Evolutionary conservation across 2,329 filamentous ascomycete species (phyloP), one percentile per base, ranked within the genome.

Genomic region (Decorospora gaudefroyi): DNA sequence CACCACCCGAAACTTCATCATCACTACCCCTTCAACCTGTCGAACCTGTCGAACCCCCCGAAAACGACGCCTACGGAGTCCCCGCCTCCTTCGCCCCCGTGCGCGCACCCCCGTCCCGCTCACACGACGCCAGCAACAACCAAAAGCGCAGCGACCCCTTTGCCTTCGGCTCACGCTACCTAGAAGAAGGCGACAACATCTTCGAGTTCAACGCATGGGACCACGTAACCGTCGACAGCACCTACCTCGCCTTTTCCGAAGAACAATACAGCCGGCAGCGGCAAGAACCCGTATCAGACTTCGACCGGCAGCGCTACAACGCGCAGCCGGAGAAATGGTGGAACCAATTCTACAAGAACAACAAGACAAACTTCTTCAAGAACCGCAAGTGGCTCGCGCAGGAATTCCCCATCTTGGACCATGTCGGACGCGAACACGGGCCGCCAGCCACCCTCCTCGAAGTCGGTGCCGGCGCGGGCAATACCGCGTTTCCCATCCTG

Each of bases 181-280:
- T 99, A 37, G 84, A 87, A 62, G 80, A 92, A 69, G 83, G 84
- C 65, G 91, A 96, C 74, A 81, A 97, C 68, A 88, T 95, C 63
- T 99, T 92, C 74, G 87, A 95, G 70, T 96, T 93, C 82, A 99
- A 99, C 72, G 93, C 93, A 25, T 99, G 93, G 93, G 93, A 99
- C 70, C 92, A 99, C 69, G 93, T 97, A 67, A 86, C 92, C 72
- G 90, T 90, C 68, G 92, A 97, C 74, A 84, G 89, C 59, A 80
- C 85, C 27, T 97, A 96, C 78, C 85, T 86, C 65, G 83, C 87
- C 65, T 96, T 93, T 71, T 86, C 90, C 49, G 84, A 91, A 72
- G 74, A 84, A 65, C 93, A 97, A 74, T 92, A 88, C 67, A 81
- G 82, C 32, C 87, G 86, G 73, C 93, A 99, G 74, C 85, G 91